phyloP scores from a whole-genome alignment of 495 filamentous ascomycete genomes.

The Xylaria grammica region DNA sequence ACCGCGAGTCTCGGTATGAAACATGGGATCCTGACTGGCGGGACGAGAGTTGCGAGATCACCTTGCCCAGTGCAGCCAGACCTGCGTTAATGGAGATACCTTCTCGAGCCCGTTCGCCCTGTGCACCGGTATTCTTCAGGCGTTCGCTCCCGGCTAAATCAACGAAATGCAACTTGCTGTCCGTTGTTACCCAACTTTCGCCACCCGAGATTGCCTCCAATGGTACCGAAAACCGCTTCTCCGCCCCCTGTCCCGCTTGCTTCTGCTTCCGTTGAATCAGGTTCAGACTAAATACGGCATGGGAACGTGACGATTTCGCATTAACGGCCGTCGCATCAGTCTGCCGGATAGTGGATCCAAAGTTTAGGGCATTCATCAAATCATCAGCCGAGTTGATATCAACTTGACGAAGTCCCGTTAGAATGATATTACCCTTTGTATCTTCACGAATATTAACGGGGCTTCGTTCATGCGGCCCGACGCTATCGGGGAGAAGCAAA shows the following conservation, averaged over 20 bases:
- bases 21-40: conserved; percentile 88
- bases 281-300: conserved; percentile 96
- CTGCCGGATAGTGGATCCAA: conserved; percentile 92
- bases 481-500: conserved; percentile 80
- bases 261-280: conserved; percentile 83
- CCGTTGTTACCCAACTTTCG: conserved; percentile 77
- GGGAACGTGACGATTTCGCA: conserved; percentile 96
- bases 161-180: conserved; percentile 99
- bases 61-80: conserved; percentile 92
- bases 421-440: conserved; percentile 90
- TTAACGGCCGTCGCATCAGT: conserved; percentile 99
- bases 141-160: conserved; percentile 97
- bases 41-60: conserved; percentile 97
- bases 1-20: conserved; percentile 95
- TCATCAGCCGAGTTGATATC: conserved; percentile 93
- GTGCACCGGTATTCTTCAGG: conserved; percentile 95
- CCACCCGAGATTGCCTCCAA: conserved; percentile 75
- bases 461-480: conserved; percentile 69
- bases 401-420: conserved; percentile 88
- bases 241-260: conserved; percentile 57
- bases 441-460: conserved; percentile 89
- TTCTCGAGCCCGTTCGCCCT: conserved; percentile 93
- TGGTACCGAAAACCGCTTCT: conserved; percentile 91
- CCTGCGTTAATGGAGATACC: conserved; percentile 99
- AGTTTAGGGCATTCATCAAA: conserved; percentile 83